Conservation (phyloP, 805 yeast species). For the Komagataella ulmi region DNA sequence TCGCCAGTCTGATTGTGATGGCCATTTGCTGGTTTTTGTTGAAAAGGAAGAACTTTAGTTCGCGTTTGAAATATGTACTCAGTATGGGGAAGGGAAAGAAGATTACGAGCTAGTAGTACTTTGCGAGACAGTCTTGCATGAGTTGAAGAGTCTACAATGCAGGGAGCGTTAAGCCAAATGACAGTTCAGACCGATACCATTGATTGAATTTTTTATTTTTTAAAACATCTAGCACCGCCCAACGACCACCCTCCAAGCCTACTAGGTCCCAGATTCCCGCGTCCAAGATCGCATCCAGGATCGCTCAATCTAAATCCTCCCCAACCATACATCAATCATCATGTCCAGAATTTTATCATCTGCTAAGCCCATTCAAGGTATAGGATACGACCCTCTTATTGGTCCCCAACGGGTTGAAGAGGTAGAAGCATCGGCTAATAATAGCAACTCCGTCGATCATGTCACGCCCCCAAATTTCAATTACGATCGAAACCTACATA, state of each 20-base stretch:
- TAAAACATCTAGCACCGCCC: too few relatives aligned
- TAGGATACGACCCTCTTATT: conserved; percentile 27
- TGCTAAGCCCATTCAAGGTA: not conserved
- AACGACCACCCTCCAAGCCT: not conserved
- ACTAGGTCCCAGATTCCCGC: too few relatives aligned
- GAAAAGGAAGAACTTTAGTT: not conserved
- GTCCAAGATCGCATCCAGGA: not conserved
- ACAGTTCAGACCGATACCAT: not conserved
- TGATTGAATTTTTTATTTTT: not conserved
- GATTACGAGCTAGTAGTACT: too few relatives aligned
- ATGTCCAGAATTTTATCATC: not conserved
- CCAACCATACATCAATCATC: not conserved
- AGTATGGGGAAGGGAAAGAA: too few relatives aligned
- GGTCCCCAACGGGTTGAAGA: conserved; percentile 25
- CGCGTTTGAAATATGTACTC: not conserved
- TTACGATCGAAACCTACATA: conserved; percentile 56
- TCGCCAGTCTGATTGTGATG: conserved; percentile 80
- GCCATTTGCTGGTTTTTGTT: conserved; percentile 34
- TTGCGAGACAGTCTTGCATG: too few relatives aligned
- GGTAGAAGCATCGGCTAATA: conserved; percentile 2
- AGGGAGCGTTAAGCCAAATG: not conserved
- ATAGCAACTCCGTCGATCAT: conserved; percentile 21
- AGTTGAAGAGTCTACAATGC: too few relatives aligned
- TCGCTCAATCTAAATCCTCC: not conserved
- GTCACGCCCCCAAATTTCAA: conserved; percentile 17